A percentile compares a stretch with the other conserved stretches of the same genome.
These are phyloP conservation scores for Spathaspora boniae DNA, from an alignment of 805 yeast species.

Conservation along the genomic window DNA sequence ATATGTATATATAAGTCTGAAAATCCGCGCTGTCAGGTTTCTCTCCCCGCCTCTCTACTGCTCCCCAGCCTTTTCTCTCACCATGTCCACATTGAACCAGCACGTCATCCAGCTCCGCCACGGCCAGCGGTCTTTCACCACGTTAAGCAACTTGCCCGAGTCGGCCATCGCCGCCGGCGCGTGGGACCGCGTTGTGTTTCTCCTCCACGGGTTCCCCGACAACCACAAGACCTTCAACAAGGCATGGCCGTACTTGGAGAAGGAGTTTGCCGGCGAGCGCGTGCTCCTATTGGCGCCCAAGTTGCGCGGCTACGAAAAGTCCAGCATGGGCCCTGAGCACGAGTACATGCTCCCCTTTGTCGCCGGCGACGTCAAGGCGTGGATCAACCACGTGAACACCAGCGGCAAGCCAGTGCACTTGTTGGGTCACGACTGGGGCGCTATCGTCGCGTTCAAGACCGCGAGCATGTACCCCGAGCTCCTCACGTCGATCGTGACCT, in stretches of 20 bases:
- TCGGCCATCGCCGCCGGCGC: conserved; percentile 14
- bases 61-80: not conserved
- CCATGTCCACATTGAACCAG: conserved; percentile 1
- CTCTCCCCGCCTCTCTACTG: too few relatives aligned
- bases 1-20: too few relatives aligned
- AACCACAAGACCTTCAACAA: conserved; percentile 25
- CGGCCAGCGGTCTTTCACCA: conserved; percentile 18
- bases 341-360: conserved; percentile 27
- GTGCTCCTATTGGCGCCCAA: conserved; percentile 30
- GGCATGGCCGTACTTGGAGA: conserved; percentile 19
- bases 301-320: conserved; percentile 36
- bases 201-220: conserved; percentile 41
- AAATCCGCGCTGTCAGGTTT: too few relatives aligned
- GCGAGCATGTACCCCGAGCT: conserved; percentile 32
- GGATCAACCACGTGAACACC: conserved; percentile 24
- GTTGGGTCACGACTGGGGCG: conserved; percentile 46
- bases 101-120: conserved; percentile 12
- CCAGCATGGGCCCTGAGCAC: conserved; percentile 22
- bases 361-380: conserved; percentile 32
- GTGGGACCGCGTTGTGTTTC: conserved; percentile 21
- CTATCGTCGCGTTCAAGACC: conserved; percentile 32
- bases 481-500: conserved; percentile 28
- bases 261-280: conserved; percentile 14
- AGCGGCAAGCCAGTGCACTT: conserved; percentile 29
- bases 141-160: conserved; percentile 16